Percentiles rank a stretch among this genome's conserved stretches.
These are phyloP conservation scores for Carex littledalei DNA, from an alignment of 176 grass and related monocot species.

Conservation along the genomic window DNA sequence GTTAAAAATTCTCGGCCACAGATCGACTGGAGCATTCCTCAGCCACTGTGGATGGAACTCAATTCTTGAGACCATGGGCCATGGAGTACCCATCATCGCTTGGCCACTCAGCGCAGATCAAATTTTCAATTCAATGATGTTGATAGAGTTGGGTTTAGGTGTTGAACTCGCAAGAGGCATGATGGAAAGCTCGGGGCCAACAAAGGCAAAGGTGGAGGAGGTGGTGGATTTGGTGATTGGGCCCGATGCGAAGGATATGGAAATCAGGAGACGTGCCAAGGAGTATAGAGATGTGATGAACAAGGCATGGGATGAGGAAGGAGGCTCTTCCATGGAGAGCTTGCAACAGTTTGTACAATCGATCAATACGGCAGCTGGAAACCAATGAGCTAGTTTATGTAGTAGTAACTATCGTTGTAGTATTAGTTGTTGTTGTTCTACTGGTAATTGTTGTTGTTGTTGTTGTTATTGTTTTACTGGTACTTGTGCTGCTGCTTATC, in stretches of 20 bases:
- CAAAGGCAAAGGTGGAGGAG: background rate
- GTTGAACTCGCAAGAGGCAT: slow-evolving; percentile 4
- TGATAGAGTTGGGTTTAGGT: background rate
- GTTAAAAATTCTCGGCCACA: background rate
- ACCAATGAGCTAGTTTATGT: background rate
- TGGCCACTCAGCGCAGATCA: background rate
- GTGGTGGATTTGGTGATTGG: background rate
- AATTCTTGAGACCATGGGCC: slow-evolving; percentile 7
- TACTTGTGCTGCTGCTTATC: too few relatives aligned
- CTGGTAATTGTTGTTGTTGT: too few relatives aligned
- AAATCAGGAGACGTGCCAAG: background rate
- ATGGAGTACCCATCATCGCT: background rate
- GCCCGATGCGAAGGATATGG: background rate
- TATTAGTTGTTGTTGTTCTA: too few relatives aligned
- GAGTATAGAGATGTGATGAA: background rate
- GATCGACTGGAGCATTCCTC: slow-evolving; percentile 8
- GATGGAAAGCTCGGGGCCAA: background rate
- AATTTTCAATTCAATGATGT: slow-evolving; percentile 10
- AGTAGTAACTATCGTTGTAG: too few relatives aligned
- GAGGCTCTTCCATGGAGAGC: background rate
- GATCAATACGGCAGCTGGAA: background rate
- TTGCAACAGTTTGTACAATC: background rate
- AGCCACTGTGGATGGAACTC: slow-evolving; percentile 24
- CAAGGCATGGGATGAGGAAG: slow-evolving; percentile 2
- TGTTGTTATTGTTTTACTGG: too few relatives aligned